A percentile compares a stretch with the other conserved stretches of the same genome.
Conservation (phyloP, 805 yeast genomes). For the Lipomyces sp. region DNA sequence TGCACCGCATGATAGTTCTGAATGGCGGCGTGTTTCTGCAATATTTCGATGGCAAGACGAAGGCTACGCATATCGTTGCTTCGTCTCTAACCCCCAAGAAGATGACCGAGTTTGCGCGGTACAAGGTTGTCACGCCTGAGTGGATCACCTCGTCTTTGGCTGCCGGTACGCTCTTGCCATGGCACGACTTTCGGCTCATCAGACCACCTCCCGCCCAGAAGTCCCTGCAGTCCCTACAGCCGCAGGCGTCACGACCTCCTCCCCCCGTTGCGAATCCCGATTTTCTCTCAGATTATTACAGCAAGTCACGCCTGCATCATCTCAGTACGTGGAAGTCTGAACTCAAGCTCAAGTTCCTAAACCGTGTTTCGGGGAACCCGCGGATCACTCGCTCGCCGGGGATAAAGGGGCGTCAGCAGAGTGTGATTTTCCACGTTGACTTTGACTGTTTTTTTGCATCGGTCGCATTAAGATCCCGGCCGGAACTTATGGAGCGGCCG, state of each 20-base stretch:
- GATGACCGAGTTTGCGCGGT: conserved; percentile 57
- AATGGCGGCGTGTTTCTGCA: conserved; percentile 80
- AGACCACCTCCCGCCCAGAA: conserved; percentile 9
- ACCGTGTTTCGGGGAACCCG: conserved; percentile 29
- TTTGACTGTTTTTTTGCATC: conserved; percentile 94
- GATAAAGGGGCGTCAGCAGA: no score
- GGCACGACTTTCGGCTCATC: conserved; percentile 61
- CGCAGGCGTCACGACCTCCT: neutral
- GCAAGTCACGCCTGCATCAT: conserved; percentile 82
- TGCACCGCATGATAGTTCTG: conserved; percentile 66
- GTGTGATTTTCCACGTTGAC: conserved; percentile 71
- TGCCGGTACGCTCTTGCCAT: conserved; percentile 49
- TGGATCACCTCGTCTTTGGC: conserved; percentile 74
- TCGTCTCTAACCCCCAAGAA: conserved; percentile 67
- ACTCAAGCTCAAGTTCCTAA: conserved; percentile 58
- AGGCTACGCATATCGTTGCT: conserved; percentile 83
- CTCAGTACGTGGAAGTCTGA: conserved; percentile 83
- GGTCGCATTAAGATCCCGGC: conserved; percentile 62
- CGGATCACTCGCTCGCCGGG: conserved; percentile 9
- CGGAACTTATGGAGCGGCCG: conserved; percentile 56
- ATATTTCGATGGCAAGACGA: conserved; percentile 63
- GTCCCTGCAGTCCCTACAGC: neutral
- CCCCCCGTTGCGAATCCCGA: conserved; percentile 67
- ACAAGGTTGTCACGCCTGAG: conserved; percentile 72
- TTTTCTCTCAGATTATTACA: conserved; percentile 67